Conservation (phyloP, 352 stramenopile species). For the Pythium biforme region DNA sequence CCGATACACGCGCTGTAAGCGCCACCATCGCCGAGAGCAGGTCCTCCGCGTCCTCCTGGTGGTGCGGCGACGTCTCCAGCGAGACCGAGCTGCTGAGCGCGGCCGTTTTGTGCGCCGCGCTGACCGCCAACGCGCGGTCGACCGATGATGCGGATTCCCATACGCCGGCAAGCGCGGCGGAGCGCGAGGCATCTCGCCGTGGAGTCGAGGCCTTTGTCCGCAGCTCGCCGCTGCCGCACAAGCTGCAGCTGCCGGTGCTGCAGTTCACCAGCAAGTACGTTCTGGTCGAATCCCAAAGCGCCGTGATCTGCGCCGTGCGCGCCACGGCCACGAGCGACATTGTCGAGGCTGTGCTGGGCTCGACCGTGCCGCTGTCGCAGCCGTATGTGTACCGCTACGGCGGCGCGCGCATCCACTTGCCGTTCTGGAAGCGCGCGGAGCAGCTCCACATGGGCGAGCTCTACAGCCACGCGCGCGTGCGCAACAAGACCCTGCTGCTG, state of each 20-base stretch:
- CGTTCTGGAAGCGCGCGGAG: conserved; percentile 74
- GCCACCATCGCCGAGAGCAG: background rate
- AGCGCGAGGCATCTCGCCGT: conserved; percentile 19
- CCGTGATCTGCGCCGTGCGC: conserved; percentile 66
- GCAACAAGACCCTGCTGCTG: conserved; percentile 66
- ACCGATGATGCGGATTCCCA: conserved; percentile 18
- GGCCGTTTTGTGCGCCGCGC: conserved; percentile 68
- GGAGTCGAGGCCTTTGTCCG: conserved; percentile 59
- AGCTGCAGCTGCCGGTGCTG: conserved; percentile 53
- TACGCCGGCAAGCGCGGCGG: conserved; percentile 20
- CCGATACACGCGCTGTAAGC: background rate
- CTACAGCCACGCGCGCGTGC: conserved; percentile 41
- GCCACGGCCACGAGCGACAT: conserved; percentile 60
- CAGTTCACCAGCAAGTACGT: conserved; percentile 52
- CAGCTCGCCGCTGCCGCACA: conserved; percentile 67
- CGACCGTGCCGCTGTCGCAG: conserved; percentile 55
- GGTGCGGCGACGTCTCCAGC: conserved; percentile 46
- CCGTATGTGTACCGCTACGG: conserved; percentile 74
- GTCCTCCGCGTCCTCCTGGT: conserved; percentile 43
- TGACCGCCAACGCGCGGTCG: conserved; percentile 35
- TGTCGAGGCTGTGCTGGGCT: conserved; percentile 68
- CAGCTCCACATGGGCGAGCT: conserved; percentile 54
- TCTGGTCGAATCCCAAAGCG: conserved; percentile 57
- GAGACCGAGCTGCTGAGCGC: conserved; percentile 76
- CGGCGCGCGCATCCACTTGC: conserved; percentile 68